Evolutionary conservation across 2,329 filamentous ascomycete genomes (phyloP), one percentile per base, ranked within the genome.

Genomic region (Pestalotiopsis fici): DNA sequence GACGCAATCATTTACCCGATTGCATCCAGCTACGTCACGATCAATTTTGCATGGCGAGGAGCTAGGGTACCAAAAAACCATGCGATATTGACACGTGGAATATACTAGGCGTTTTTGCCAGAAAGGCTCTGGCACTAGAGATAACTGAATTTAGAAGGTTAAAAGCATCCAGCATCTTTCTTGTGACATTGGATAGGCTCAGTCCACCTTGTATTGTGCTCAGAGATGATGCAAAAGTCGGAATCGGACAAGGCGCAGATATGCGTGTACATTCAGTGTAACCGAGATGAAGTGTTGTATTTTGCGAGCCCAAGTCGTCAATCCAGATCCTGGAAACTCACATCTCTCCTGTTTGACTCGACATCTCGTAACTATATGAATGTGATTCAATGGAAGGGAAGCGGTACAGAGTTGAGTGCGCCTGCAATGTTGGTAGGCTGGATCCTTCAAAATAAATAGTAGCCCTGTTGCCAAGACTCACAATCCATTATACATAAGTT

Each of bases 21-120:
- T 35, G 28, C 27, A 15, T 60, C 28, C 28, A 35, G 28, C 47
- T 35, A 27, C 39, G 50, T 66, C 65, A 66, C 35, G 18, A 13
- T 50, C 27, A 28, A 55, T 65, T 39, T 27, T 66, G 65, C 65
- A 66, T 66, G 65, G 65, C 65, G 65, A 66, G 65, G 65, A 61
- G 62, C 65, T 63, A 27, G 59, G 65, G 65, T 31, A 23, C 31
- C 50, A 63, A 66, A 64, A 50, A 64, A 64, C 59, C 59, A 61
- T 47, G 27, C 56, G 35, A 62, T 27, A 56, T 55, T 23, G 23
- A 61, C 28, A 55, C 59, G 23, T 43, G 55, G 28, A 47, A 43
- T 66, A 66, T 64, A 66, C 31, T 66, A 66, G 65, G 65, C 65
- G 65, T 66, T 66, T 31, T 57, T 57, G 57, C 60, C 65, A 31